Conservation (phyloP, 495 filamentous ascomycete species). For the Lindgomyces ingoldianus region DNA sequence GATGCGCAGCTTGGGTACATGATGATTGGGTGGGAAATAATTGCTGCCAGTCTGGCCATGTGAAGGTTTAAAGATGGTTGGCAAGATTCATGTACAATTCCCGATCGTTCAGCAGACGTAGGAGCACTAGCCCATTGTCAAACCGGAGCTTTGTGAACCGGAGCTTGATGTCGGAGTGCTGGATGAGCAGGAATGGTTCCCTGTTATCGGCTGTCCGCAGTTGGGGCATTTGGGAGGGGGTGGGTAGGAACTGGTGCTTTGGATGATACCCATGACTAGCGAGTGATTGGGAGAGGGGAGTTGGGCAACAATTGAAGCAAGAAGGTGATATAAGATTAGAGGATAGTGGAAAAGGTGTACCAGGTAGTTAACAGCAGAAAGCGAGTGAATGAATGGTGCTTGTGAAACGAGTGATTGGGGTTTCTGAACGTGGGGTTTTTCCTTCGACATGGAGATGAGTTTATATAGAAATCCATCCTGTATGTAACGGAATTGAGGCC, state of each 20-base stretch:
- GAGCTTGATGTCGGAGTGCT: constrained; percentile 4
- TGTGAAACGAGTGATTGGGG: no score
- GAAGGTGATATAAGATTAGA: not conserved
- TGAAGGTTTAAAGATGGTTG: not conserved
- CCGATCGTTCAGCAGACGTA: no score
- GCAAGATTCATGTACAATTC: no score
- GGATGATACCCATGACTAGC: constrained; percentile 20
- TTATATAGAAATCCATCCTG: not conserved
- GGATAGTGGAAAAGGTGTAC: not conserved
- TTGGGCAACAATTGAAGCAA: not conserved
- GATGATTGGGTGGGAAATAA: not conserved
- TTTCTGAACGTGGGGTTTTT: no score
- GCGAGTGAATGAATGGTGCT: no score
- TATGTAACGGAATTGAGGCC: not conserved
- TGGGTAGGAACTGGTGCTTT: constrained; percentile 29
- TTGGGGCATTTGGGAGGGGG: constrained; percentile 25
- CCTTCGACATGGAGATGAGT: not conserved
- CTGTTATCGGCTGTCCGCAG: constrained; percentile 9
- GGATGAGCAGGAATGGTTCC: constrained; percentile 17
- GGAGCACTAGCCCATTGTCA: not conserved
- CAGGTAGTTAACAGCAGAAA: no score
- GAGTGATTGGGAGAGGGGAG: not conserved
- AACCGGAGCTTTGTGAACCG: not conserved
- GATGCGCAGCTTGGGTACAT: not conserved
- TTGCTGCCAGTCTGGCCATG: not conserved